Percentiles rank a stretch among this genome's conserved stretches.
Evolutionary conservation across 2,329 filamentous ascomycete species (phyloP).

Genomic region (Conoideocrella luteorostrata): DNA sequence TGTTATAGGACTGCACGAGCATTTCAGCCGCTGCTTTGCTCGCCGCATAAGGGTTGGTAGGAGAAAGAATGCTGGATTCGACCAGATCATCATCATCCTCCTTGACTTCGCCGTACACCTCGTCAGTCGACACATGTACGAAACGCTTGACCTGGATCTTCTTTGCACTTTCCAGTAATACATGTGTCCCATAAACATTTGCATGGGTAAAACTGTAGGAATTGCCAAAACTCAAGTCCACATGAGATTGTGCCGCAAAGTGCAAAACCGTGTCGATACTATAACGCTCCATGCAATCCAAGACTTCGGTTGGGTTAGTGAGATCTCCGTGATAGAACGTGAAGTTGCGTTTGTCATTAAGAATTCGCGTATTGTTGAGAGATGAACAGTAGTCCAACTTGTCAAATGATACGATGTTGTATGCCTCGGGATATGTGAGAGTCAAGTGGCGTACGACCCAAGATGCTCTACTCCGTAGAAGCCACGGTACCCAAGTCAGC

Average conservation of each 20-base stretch:
- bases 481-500: not conserved
- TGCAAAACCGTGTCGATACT: conserved; percentile 76
- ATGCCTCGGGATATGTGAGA: conserved; percentile 64
- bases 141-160: conserved; percentile 66
- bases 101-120: conserved; percentile 76
- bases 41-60: conserved; percentile 76
- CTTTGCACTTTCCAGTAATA: conserved; percentile 70
- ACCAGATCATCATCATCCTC: conserved; percentile 64
- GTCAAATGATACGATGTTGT: conserved; percentile 78
- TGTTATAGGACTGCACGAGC: conserved; percentile 80
- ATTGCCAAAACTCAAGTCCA: conserved; percentile 77
- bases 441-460: conserved; percentile 77
- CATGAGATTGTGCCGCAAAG: conserved; percentile 80
- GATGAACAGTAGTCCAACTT: conserved; percentile 80
- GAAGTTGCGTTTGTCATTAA: conserved; percentile 66
- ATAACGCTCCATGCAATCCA: conserved; percentile 63
- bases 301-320: conserved; percentile 62
- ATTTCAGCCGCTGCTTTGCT: conserved; percentile 79
- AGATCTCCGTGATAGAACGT: conserved; percentile 75
- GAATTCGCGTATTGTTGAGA: conserved; percentile 67
- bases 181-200: conserved; percentile 80
- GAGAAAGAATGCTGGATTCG: conserved; percentile 67
- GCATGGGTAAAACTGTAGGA: conserved; percentile 75
- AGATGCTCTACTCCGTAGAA: conserved; percentile 52
- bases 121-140: conserved; percentile 78